Percentiles rank a stretch among this genome's conserved stretches.
phyloP scores from a whole-genome alignment of 1,284 basidiomycete species.

The Bjerkandera adusta region DNA sequence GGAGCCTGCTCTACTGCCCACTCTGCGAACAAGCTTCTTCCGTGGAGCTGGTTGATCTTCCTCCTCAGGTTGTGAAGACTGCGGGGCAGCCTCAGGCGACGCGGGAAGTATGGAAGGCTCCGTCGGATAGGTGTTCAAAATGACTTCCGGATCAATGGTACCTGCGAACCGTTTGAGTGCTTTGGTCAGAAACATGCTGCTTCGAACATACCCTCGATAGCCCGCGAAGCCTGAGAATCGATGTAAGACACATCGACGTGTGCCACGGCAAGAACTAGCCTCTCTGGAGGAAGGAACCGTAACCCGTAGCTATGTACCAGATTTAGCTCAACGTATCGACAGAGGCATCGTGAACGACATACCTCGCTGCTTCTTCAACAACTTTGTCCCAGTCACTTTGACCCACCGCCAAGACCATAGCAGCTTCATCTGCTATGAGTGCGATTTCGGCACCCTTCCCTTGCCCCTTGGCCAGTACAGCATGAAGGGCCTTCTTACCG shows the following conservation, averaged over 20 bases:
- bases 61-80: background rate
- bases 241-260: conserved; percentile 29
- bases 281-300: conserved; percentile 26
- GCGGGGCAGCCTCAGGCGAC: background rate
- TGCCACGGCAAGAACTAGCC: conserved; percentile 30
- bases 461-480: conserved; percentile 47
- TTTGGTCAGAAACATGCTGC: background rate
- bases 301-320: conserved; percentile 26
- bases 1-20: background rate
- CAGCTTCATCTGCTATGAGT: conserved; percentile 48
- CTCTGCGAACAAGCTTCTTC: conserved; percentile 9
- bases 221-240: conserved; percentile 19
- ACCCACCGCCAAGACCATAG: conserved; percentile 48
- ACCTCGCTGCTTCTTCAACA: conserved; percentile 50
- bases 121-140: conserved; percentile 31
- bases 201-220: conserved; percentile 14
- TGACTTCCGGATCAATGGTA: conserved; percentile 24
- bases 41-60: conserved; percentile 11
- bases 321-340: background rate
- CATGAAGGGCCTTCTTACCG: conserved; percentile 48
- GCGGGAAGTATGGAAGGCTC: conserved; percentile 28
- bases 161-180: background rate
- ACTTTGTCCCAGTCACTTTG: conserved; percentile 50
- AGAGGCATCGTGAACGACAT: conserved; percentile 15
- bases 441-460: conserved; percentile 44